phyloP scores from a whole-genome alignment of 78 protist genomes.

The Capsaspora owczarzaki region DNA sequence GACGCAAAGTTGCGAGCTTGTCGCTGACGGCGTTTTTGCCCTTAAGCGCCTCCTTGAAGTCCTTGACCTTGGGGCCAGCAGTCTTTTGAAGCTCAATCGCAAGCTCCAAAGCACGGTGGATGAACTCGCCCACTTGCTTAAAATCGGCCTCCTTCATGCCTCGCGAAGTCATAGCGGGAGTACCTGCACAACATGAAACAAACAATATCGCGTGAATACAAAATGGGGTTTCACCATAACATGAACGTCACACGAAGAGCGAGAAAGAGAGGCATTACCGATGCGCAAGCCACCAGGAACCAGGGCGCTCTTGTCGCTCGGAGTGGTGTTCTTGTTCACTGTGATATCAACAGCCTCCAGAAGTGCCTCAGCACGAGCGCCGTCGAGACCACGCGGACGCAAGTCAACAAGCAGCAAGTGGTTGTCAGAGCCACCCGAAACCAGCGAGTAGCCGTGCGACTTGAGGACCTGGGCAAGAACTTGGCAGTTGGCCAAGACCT shows the following conservation, averaged over 20 bases:
- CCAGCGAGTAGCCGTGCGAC: slow-evolving; percentile 75
- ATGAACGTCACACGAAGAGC: neutral
- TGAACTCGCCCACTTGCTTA: slow-evolving; percentile 74
- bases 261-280: slow-evolving; percentile 37
- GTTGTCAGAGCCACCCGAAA: slow-evolving; percentile 91
- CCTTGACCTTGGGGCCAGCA: slow-evolving; percentile 39
- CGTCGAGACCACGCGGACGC: neutral
- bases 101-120: slow-evolving; percentile 67
- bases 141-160: slow-evolving; percentile 81
- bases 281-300: slow-evolving; percentile 94
- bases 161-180: slow-evolving; percentile 95
- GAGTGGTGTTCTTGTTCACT: slow-evolving; percentile 94
- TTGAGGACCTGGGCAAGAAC: neutral
- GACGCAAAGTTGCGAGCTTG: slow-evolving; percentile 18
- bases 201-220: neutral
- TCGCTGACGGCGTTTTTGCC: neutral
- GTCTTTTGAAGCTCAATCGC: slow-evolving; percentile 50
- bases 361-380: slow-evolving; percentile 59
- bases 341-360: slow-evolving; percentile 83
- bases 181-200: neutral
- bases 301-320: slow-evolving; percentile 85
- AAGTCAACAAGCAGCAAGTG: slow-evolving; percentile 57
- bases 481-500: neutral
- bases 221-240: neutral
- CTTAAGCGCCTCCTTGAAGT: slow-evolving; percentile 52